phyloP scores from a whole-genome alignment of 345 rosid genomes.

The Passiflora organensis region DNA sequence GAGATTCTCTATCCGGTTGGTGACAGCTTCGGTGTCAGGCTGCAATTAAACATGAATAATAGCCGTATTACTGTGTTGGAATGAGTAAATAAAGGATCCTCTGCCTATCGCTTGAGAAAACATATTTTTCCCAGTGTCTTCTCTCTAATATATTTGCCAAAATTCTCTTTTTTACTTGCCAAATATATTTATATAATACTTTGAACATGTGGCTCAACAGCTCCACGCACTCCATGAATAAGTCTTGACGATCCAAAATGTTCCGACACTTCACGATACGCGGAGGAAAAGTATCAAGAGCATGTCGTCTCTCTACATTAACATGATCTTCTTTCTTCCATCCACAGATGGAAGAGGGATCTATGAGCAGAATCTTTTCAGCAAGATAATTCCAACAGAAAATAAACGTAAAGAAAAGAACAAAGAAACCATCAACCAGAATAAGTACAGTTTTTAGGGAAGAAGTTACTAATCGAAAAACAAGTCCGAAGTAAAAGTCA shows the following conservation, averaged over 20 bases:
- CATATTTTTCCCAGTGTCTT: no score
- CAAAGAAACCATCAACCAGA: no score
- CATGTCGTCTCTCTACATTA: slow-evolving; percentile 80
- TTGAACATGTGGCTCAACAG: slow-evolving; percentile 93
- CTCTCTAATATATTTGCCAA: no score
- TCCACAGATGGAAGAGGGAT: slow-evolving; percentile 91
- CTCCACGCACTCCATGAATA: slow-evolving; percentile 85
- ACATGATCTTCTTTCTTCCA: slow-evolving; percentile 94
- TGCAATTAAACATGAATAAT: slow-evolving; percentile 27
- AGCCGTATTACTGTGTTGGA: no score
- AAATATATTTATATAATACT: slow-evolving; percentile 45
- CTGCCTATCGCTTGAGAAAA: no score
- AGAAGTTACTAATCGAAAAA: not conserved
- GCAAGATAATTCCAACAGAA: no score
- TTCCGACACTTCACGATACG: slow-evolving; percentile 97
- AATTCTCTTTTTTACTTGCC: no score
- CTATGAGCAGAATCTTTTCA: slow-evolving; percentile 20
- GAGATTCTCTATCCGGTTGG: slow-evolving; percentile 89
- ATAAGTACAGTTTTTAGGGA: no score
- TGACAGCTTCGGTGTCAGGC: slow-evolving; percentile 94
- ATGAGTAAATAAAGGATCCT: no score
- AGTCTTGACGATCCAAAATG: slow-evolving; percentile 73
- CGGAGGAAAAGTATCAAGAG: slow-evolving; percentile 92
- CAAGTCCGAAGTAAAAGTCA: no score
- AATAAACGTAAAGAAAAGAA: no score